Base-by-base conservation (phyloP, 2,329 filamentous ascomycete species). In the Aureobasidium sp. region DNA sequence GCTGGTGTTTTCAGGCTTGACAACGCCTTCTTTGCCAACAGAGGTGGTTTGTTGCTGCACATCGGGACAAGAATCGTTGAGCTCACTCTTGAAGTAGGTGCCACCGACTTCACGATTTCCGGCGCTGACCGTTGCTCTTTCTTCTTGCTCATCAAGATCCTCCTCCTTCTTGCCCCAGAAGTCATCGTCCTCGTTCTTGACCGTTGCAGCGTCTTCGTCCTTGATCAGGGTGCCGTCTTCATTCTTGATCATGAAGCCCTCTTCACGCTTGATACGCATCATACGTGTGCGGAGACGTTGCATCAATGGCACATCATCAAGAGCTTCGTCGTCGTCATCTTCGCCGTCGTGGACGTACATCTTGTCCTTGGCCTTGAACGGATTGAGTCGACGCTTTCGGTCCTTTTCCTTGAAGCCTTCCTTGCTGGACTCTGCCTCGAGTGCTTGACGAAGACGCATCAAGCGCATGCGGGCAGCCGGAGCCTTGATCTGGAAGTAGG, bases 381-480 rank as follows among this genome's bases (percentile, higher is more conserved):
- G 55, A 14, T 58, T 58, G 31, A 48, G 55, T 17, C 42, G 39
- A 31, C 53, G 55, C 55, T 48, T 58, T 29, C 55, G 22, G 31
- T 39, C 55, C 20, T 44, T 48, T 20, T 58, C 55, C 22, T 20
- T 42, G 42, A 58, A 58, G 42, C 44, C 57, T 51, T 60, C 57
- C 17, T 27, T 42, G 34, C 36, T 60, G 6, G 57, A 49, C 25
- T 60, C 57, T 60, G 57, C 57, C 17, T 63, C 63, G 7, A 66
- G 34, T 12, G 53, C 27, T 14, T 58, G 48, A 14, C 49, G 39
- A 8, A 66, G 58, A 29, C 65, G 59, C 42, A 60, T 64, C 27
- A 64, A 41, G 22, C 65, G 53, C 65, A 66, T 66, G 17, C 65
- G 62, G 52, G 64, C 65, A 14, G 65, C 65, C 3, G 65, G 62